Evolutionary conservation across 345 rosid genomes (phyloP).

Genomic region (Streptanthus diversifolius): DNA sequence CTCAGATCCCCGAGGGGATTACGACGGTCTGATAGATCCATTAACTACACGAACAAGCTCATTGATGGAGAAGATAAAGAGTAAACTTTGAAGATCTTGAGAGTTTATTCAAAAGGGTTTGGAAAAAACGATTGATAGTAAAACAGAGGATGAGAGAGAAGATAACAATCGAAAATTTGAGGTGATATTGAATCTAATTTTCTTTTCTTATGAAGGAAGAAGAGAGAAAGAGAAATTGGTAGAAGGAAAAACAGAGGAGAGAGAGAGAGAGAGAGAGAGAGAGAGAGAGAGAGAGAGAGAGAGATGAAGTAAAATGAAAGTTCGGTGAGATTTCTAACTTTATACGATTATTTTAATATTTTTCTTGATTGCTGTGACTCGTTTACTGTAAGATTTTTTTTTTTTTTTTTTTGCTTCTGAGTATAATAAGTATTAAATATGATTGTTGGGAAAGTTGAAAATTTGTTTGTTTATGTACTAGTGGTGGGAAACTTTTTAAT

Average conservation of each 20-base stretch:
- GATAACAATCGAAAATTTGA: neutral
- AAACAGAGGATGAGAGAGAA: neutral
- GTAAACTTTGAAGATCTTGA: slow-evolving; percentile 9
- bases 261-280: neutral
- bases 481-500: slow-evolving; percentile 15
- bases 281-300: neutral
- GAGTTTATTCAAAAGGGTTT: neutral
- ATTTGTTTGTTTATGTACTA: slow-evolving; percentile 18
- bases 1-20: slow-evolving; percentile 7
- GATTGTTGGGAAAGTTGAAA: slow-evolving; percentile 14
- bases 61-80: neutral
- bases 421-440: neutral
- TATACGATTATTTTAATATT: neutral
- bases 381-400: neutral
- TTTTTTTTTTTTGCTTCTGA: neutral
- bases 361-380: slow-evolving; percentile 24
- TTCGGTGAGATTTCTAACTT: slow-evolving; percentile 23
- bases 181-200: neutral
- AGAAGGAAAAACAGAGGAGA: neutral
- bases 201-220: neutral
- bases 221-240: neutral
- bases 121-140: neutral
- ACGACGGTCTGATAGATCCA: slow-evolving; percentile 24
- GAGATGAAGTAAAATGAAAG: slow-evolving; percentile 26
- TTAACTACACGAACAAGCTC: slow-evolving; percentile 7